These are phyloP conservation scores for Yamadazyma mexicana DNA, from an alignment of 1,139 yeast genomes.

Conservation along the genomic window DNA sequence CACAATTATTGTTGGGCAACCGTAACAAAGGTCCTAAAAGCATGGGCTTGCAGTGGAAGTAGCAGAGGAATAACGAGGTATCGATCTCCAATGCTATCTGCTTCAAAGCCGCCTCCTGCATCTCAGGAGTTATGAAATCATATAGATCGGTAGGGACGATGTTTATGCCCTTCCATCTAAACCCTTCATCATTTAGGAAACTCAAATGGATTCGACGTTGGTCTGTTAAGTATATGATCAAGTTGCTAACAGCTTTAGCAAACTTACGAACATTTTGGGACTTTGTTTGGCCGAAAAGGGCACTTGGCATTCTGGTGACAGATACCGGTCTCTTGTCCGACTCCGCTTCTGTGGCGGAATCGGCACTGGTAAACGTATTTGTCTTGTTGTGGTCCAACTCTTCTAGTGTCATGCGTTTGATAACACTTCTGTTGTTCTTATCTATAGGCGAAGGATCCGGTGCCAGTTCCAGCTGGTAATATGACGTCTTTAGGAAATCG, in stretches of 20 bases:
- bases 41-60: conserved; percentile 64
- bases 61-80: conserved; percentile 76
- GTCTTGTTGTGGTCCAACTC: conserved; percentile 23
- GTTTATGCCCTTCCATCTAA: conserved; percentile 47
- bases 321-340: conserved; percentile 7
- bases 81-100: conserved; percentile 51
- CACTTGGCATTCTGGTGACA: conserved; percentile 9
- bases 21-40: conserved; percentile 83
- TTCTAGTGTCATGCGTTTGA: conserved; percentile 27
- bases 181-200: conserved; percentile 32
- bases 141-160: conserved; percentile 43
- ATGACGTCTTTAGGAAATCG: conserved; percentile 35
- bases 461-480: conserved; percentile 8
- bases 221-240: conserved; percentile 57
- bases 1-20: conserved; percentile 70
- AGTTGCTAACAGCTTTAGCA: conserved; percentile 47
- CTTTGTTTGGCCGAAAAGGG: conserved; percentile 17
- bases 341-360: conserved; percentile 29
- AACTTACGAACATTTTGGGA: conserved; percentile 29
- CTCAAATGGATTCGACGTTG: conserved; percentile 49
- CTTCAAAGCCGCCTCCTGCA: conserved; percentile 9
- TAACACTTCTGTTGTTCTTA: conserved; percentile 24
- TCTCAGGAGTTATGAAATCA: conserved; percentile 16
- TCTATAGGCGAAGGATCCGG: background rate
- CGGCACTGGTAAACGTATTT: conserved; percentile 20